Evolutionary conservation across 768 basidiomycete species (phyloP), one percentile per base, ranked within the genome.

Genomic region (Lactarius deliciosus): DNA sequence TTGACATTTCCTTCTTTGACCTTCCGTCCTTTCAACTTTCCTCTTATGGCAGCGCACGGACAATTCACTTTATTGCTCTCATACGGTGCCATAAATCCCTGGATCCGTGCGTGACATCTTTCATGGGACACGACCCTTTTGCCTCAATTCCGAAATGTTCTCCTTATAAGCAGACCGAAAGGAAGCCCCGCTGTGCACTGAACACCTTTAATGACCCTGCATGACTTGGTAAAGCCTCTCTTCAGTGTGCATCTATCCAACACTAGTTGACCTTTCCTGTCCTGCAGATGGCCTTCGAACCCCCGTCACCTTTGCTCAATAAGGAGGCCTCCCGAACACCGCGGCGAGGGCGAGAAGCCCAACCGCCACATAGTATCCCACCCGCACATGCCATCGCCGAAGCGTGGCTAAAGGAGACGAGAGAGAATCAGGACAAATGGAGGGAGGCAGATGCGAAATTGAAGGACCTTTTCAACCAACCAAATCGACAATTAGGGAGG

Each of bases 381-480:
- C 85, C 85, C 43, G 83, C 85, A 5, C 84, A 86, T 68, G 81
- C 84, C 34, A 90, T 91, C 74, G 86, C 85, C 41, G 83, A 86
- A 50, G 86, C 85, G 62, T 90, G 89, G 89, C 83, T 81, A 73
- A 77, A 79, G 57, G 86, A 88, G 75, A 82, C 85, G n/a, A 65
- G 74, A 16, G 84, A 88, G 75, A 84, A 77, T 69, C 82, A 87
- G 74, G 81, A 83, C 61, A 79, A 76, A 68, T 91, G 89, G 89
- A 77, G 80, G 64, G 81, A 84, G 61, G 82, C 81, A 64, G 82
- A 83, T 66, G 80, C 82, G 63, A 82, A 80, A 69, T 75, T 77
- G 57, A 80, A 70, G 73, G 75, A 80, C 71, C 79, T 81, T 60
- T 90, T 84, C 73, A 73, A 69, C 61, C 38, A 62, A 76, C 82